Evolutionary conservation across 2,329 filamentous ascomycete species (phyloP).

Genomic region (Botrytis deweyae): DNA sequence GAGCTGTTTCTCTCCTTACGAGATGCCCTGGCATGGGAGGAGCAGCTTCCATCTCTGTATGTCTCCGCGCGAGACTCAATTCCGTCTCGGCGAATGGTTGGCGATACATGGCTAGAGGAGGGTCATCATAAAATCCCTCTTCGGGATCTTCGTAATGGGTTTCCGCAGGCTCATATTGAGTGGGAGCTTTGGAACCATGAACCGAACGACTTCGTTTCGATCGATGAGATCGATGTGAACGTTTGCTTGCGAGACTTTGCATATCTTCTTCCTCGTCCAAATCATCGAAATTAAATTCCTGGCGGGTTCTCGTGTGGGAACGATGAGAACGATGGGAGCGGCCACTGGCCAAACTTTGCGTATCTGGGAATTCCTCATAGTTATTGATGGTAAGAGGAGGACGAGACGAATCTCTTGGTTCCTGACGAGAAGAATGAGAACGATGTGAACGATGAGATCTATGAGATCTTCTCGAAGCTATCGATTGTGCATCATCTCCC

Average conservation of each 20-base stretch:
- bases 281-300: constrained; percentile 11
- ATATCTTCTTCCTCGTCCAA: constrained; percentile 15
- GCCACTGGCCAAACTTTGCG: constrained; percentile 16
- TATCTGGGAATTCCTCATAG: constrained; percentile 12
- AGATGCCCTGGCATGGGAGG: neutral
- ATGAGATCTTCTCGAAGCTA: constrained; percentile 28
- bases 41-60: constrained; percentile 32
- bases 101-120: constrained; percentile 23
- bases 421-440: constrained; percentile 25
- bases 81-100: constrained; percentile 31
- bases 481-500: constrained; percentile 16
- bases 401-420: constrained; percentile 9
- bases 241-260: constrained; percentile 18
- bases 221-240: constrained; percentile 24
- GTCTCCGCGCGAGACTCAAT: constrained; percentile 22
- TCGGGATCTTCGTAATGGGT: constrained; percentile 26
- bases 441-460: constrained; percentile 30
- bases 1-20: constrained; percentile 16
- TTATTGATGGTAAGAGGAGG: constrained; percentile 22
- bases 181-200: constrained; percentile 23
- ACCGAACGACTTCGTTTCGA: constrained; percentile 19
- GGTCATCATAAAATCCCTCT: constrained; percentile 5
- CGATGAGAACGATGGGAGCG: constrained; percentile 25
- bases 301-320: constrained; percentile 10
- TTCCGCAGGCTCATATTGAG: constrained; percentile 7